Conservation (phyloP, 2,329 filamentous ascomycete species). For the Aphanocladium album region DNA sequence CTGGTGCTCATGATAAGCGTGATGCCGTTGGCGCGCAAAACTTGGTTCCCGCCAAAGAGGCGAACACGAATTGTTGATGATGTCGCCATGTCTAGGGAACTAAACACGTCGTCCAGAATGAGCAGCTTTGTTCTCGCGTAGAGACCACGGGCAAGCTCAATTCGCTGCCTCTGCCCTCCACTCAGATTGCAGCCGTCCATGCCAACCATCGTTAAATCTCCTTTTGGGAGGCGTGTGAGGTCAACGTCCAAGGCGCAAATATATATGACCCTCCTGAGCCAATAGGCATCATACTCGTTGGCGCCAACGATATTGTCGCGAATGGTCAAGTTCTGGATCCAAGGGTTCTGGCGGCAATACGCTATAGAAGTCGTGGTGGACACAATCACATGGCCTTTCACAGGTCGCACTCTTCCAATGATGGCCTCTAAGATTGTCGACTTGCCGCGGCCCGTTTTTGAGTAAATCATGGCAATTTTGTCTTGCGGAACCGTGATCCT, state of each 20-base stretch:
- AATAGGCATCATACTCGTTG: neutral
- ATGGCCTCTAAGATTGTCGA: neutral
- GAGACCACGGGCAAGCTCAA: neutral
- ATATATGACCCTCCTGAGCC: neutral
- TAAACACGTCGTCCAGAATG: neutral
- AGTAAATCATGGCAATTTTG: neutral
- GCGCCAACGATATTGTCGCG: neutral
- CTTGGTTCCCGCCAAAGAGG: neutral
- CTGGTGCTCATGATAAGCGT: neutral
- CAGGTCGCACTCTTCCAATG: neutral
- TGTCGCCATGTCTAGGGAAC: neutral
- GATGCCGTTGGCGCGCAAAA: neutral
- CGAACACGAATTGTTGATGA: neutral
- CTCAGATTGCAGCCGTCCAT: neutral
- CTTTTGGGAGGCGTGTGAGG: neutral
- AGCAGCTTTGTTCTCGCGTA: neutral
- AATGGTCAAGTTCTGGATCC: neutral
- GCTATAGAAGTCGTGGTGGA: neutral
- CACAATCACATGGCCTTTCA: neutral
- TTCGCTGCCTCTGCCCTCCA: neutral
- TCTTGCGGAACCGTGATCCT: neutral
- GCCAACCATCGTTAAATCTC: neutral
- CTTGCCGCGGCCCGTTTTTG: neutral
- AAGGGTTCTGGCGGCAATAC: neutral
- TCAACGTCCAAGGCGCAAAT: neutral